Percentiles rank a stretch among this genome's conserved stretches.
phyloP scores from a whole-genome alignment of 23 red algal species.

The Porphyridium purpureum region DNA sequence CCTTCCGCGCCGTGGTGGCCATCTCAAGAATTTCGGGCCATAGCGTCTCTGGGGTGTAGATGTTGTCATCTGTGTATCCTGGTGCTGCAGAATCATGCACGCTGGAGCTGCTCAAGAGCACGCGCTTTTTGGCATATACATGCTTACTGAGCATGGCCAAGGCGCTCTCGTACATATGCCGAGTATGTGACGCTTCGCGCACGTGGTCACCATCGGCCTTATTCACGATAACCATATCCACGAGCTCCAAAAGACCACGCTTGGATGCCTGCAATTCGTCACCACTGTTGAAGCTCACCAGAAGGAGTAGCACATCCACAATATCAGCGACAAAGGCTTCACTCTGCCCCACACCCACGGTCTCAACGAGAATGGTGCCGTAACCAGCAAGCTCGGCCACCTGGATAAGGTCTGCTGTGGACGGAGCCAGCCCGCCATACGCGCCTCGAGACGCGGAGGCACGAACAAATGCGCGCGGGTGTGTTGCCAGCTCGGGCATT shows the following conservation, averaged over 20 bases:
- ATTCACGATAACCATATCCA: constrained; percentile 15
- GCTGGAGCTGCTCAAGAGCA: too few relatives aligned
- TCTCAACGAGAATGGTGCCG: constrained; percentile 16
- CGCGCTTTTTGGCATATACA: too few relatives aligned
- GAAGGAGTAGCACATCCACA: constrained; percentile 14
- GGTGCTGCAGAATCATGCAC: too few relatives aligned
- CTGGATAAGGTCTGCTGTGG: not conserved
- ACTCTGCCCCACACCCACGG: constrained; percentile 19
- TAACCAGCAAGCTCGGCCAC: constrained; percentile 10
- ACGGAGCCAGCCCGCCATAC: constrained; percentile 6
- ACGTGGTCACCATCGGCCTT: too few relatives aligned
- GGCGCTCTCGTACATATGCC: too few relatives aligned
- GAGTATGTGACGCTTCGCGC: too few relatives aligned
- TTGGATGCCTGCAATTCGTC: constrained; percentile 22
- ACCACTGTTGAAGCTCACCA: constrained; percentile 5
- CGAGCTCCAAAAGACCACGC: constrained; percentile 11
- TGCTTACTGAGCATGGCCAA: too few relatives aligned
- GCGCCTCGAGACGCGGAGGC: constrained; percentile 7
- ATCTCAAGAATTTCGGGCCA: too few relatives aligned
- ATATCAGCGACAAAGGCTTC: constrained; percentile 11
- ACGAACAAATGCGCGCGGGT: constrained; percentile 12
- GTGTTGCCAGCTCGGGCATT: constrained; percentile 3
- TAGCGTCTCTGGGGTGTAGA: too few relatives aligned
- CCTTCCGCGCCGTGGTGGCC: too few relatives aligned
- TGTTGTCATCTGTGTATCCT: too few relatives aligned